Percentiles rank a stretch among this genome's conserved stretches.
Evolutionary conservation across 2,329 filamentous ascomycete species (phyloP).

Genomic region (Lanzia echinophila): DNA sequence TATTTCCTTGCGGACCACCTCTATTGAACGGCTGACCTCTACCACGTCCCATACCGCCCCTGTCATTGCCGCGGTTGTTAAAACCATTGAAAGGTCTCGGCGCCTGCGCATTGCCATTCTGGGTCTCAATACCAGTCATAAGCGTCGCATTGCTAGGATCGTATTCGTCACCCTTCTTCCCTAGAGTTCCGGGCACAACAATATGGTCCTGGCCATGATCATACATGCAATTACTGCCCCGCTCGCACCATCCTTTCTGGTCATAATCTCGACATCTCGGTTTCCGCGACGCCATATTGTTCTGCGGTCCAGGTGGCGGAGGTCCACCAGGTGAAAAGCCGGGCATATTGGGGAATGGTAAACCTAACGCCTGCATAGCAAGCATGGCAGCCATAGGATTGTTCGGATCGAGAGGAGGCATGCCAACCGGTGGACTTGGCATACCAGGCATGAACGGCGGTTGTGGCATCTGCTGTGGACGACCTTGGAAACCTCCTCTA

Average conservation of each 20-base stretch:
- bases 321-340: conserved; percentile 24
- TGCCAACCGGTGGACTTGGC: conserved; percentile 25
- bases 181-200: conserved; percentile 27
- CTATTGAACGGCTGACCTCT: conserved; percentile 25
- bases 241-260: conserved; percentile 63
- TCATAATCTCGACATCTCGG: conserved; percentile 63
- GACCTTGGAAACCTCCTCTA: conserved; percentile 26
- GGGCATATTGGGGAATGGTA: conserved; percentile 40
- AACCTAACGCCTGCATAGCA: conserved; percentile 52
- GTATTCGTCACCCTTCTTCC: conserved; percentile 40
- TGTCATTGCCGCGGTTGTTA: conserved; percentile 18
- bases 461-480: conserved; percentile 16
- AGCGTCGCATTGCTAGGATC: conserved; percentile 50
- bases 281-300: conserved; percentile 20
- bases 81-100: background rate
- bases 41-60: conserved; percentile 30
- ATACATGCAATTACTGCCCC: conserved; percentile 60
- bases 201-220: conserved; percentile 57
- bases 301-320: conserved; percentile 2
- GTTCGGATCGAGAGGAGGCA: conserved; percentile 49
- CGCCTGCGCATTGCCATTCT: conserved; percentile 9
- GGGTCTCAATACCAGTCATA: conserved; percentile 23
- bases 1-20: conserved; percentile 15
- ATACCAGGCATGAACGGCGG: conserved; percentile 15
- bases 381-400: conserved; percentile 56